These are phyloP conservation scores for Lactifluus pinguis DNA, from an alignment of 768 basidiomycete genomes.

Conservation along the genomic window DNA sequence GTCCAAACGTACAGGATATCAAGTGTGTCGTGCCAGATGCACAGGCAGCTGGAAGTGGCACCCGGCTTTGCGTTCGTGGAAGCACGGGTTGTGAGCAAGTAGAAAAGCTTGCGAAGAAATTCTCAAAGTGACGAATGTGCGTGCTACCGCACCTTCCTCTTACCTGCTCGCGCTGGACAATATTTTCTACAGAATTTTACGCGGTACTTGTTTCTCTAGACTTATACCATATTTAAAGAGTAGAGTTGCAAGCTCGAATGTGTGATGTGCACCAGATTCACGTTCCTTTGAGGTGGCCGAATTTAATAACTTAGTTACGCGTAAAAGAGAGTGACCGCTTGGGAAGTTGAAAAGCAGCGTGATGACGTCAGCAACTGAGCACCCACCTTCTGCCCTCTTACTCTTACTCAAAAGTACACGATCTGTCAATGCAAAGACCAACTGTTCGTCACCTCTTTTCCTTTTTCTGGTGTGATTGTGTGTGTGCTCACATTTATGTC, in stretches of 20 bases:
- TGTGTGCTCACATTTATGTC: not conserved
- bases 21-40: slow-evolving; percentile 67
- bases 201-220: not conserved
- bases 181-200: not conserved
- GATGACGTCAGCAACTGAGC: not conserved
- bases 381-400: not conserved
- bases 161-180: not conserved
- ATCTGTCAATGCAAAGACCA: slow-evolving; percentile 63
- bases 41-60: slow-evolving; percentile 42
- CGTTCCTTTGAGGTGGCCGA: no score
- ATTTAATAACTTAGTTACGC: no score
- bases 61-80: slow-evolving; percentile 66
- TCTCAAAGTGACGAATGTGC: slow-evolving; percentile 25
- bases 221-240: not conserved
- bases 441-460: slow-evolving; percentile 38
- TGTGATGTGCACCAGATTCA: no score
- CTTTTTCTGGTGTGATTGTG: not conserved
- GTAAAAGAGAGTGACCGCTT: no score
- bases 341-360: not conserved
- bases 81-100: slow-evolving; percentile 52
- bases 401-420: not conserved
- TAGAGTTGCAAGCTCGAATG: not conserved
- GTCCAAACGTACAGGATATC: slow-evolving; percentile 66
- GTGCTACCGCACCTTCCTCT: not conserved
- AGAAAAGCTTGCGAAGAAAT: slow-evolving; percentile 41